A percentile compares a stretch with the other conserved stretches of the same genome.
Conservation (phyloP, 2,329 filamentous ascomycete species). For the Exophiala dermatitidis region DNA sequence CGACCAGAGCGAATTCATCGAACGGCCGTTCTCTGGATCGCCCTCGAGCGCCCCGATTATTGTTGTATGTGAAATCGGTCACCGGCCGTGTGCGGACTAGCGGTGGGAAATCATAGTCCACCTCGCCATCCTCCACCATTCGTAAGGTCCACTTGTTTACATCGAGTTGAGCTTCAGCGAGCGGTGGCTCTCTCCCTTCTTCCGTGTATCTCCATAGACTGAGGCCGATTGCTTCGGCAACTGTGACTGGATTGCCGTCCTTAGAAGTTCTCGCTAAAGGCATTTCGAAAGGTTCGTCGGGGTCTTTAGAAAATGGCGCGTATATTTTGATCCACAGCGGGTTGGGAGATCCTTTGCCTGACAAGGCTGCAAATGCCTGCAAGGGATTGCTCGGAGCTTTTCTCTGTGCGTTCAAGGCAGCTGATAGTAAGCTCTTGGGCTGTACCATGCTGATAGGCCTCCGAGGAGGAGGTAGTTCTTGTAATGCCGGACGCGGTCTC, state of each 20-base stretch:
- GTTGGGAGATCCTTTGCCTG: slow-evolving; percentile 53
- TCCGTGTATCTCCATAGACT: slow-evolving; percentile 56
- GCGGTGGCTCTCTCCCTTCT: slow-evolving; percentile 48
- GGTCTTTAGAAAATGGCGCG: slow-evolving; percentile 51
- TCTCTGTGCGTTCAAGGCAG: slow-evolving; percentile 51
- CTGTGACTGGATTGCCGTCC: slow-evolving; percentile 48
- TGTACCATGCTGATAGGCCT: slow-evolving; percentile 52
- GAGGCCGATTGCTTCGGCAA: slow-evolving; percentile 57
- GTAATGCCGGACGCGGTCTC: slow-evolving; percentile 42
- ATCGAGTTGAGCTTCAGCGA: slow-evolving; percentile 47
- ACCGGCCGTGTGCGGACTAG: slow-evolving; percentile 51
- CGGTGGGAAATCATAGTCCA: slow-evolving; percentile 59
- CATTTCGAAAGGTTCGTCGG: slow-evolving; percentile 52
- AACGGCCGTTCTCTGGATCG: slow-evolving; percentile 57
- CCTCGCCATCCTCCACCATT: slow-evolving; percentile 62
- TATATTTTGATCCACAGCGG: slow-evolving; percentile 59
- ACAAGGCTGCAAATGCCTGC: slow-evolving; percentile 53
- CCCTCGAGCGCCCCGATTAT: slow-evolving; percentile 53
- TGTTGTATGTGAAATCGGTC: slow-evolving; percentile 60
- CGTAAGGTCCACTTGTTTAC: slow-evolving; percentile 58
- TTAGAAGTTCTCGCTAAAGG: slow-evolving; percentile 50
- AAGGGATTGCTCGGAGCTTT: slow-evolving; percentile 54
- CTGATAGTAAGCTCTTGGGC: slow-evolving; percentile 52
- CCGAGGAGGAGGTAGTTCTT: slow-evolving; percentile 53
- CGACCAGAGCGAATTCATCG: slow-evolving; percentile 60